Conservation (phyloP, 176 grass and related monocot genomes). For the Aegilops speltoides region DNA sequence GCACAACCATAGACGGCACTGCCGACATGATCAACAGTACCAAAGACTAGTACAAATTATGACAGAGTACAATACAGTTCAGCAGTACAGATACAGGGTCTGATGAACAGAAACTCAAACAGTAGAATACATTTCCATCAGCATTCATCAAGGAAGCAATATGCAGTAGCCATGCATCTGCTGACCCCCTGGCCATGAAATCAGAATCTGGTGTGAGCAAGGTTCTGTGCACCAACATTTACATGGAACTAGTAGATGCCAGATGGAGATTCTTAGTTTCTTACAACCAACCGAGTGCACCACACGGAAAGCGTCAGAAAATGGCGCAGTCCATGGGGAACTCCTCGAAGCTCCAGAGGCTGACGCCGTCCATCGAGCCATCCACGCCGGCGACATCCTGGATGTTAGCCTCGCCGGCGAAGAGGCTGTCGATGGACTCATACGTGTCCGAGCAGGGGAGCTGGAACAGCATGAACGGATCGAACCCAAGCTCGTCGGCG, state of each 20-base stretch:
- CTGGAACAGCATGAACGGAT: conserved; percentile 41
- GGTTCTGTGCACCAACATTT: not conserved
- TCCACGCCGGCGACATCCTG: conserved; percentile 32
- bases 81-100: not conserved
- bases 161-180: not conserved
- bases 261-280: conserved; percentile 27
- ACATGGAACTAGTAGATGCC: not conserved
- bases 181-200: conserved; percentile 13
- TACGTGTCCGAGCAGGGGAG: conserved; percentile 48
- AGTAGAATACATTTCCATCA: not conserved
- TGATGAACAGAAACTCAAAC: not conserved
- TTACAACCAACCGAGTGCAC: not conserved
- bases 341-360: conserved; percentile 89
- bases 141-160: conserved; percentile 10
- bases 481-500: conserved; percentile 44
- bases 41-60: conserved; percentile 4
- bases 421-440: conserved; percentile 38
- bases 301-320: conserved; percentile 28
- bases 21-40: conserved; percentile 19
- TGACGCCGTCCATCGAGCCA: not conserved
- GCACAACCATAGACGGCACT: not conserved
- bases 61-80: conserved; percentile 3
- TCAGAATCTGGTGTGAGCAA: not conserved
- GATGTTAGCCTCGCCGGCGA: not conserved
- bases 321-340: conserved; percentile 45